Evolutionary conservation across 208 protist species (phyloP).

Genomic region (Kentomonas sorsogonicus): DNA sequence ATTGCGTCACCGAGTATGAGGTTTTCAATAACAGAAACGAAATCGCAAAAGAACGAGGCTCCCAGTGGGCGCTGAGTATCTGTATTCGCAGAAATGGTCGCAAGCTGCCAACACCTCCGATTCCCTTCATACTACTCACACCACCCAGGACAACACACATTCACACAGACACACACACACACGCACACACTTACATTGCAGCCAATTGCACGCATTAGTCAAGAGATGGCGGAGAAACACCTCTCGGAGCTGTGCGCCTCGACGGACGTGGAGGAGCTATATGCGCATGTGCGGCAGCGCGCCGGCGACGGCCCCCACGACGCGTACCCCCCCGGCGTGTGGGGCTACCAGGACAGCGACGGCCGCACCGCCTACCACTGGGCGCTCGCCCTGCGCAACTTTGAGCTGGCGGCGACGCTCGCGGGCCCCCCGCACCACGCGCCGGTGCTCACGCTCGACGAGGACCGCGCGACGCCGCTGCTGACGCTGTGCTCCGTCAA

Average conservation of each 20-base stretch:
- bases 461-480: constrained; percentile 68
- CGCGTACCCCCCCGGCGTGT: constrained; percentile 38
- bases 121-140: too few relatives aligned
- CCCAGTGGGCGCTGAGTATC: too few relatives aligned
- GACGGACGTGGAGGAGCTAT: constrained; percentile 45
- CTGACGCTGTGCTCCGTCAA: constrained; percentile 73
- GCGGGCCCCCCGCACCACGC: constrained; percentile 52
- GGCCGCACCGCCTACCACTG: constrained; percentile 88
- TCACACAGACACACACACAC: too few relatives aligned
- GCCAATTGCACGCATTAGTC: too few relatives aligned
- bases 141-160: too few relatives aligned
- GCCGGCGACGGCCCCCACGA: constrained; percentile 5
- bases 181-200: too few relatives aligned
- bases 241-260: constrained; percentile 70
- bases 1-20: background rate
- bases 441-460: constrained; percentile 65
- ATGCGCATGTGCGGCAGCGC: constrained; percentile 31
- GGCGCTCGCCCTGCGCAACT: constrained; percentile 77
- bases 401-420: constrained; percentile 49
- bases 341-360: constrained; percentile 75
- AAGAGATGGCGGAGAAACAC: constrained; percentile 30
- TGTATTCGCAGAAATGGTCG: too few relatives aligned
- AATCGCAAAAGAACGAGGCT: background rate
- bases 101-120: too few relatives aligned
- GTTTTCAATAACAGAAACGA: background rate